These are phyloP conservation scores for Debaryomyces singareniensis DNA, from an alignment of 1,139 yeast genomes.

Conservation along the genomic window DNA sequence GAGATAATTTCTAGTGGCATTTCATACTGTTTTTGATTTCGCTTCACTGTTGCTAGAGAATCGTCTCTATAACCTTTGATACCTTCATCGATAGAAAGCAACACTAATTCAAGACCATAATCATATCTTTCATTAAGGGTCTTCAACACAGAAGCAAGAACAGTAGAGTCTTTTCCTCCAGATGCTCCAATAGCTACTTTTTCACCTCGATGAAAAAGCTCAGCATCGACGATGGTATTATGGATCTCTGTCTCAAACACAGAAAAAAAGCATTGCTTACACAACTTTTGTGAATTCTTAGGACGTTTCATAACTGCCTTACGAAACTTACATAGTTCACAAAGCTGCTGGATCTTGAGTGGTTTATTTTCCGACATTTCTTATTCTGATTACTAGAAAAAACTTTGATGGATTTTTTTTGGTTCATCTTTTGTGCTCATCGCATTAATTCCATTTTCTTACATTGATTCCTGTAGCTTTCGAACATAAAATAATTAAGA, in stretches of 20 bases:
- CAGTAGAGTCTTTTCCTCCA: constrained; percentile 98
- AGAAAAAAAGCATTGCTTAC: constrained; percentile 82
- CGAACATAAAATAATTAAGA: no score
- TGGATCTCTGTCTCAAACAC: constrained; percentile 96
- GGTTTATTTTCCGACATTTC: constrained; percentile 19
- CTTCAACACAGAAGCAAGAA: constrained; percentile 81
- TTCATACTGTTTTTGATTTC: constrained; percentile 82
- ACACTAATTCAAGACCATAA: constrained; percentile 77
- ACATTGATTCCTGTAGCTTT: no score
- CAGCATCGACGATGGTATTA: constrained; percentile 68
- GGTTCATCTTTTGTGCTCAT: not conserved
- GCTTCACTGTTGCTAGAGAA: constrained; percentile 90
- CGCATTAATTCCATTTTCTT: not conserved
- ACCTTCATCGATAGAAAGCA: constrained; percentile 92
- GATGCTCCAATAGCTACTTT: constrained; percentile 95
- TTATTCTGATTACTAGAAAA: no score
- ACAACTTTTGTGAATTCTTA: constrained; percentile 83
- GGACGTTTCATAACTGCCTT: constrained; percentile 91
- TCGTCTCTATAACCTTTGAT: constrained; percentile 97
- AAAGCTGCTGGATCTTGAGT: constrained; percentile 40
- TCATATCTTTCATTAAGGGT: constrained; percentile 81
- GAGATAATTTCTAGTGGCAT: constrained; percentile 89
- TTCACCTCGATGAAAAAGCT: constrained; percentile 75
- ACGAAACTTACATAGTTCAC: constrained; percentile 82
- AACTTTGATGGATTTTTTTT: not conserved